phyloP scores from a whole-genome alignment of 345 rosid species.

The Eucalyptus curtisii region DNA sequence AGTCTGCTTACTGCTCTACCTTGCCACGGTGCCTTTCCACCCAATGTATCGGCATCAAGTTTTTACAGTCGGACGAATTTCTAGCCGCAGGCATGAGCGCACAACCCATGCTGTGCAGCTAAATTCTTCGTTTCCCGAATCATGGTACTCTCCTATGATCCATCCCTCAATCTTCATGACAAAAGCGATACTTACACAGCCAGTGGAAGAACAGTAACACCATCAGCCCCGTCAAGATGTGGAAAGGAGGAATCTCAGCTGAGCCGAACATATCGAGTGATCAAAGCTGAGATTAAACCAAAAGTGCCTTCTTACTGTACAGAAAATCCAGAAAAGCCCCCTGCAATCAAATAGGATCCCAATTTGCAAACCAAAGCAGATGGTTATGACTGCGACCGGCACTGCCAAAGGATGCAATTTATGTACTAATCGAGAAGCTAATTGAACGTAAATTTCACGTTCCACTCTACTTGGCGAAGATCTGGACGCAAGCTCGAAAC shows the following conservation, averaged over 20 bases:
- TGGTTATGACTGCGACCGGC: not conserved
- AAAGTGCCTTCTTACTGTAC: not conserved
- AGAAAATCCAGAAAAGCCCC: not conserved
- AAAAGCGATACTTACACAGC: not conserved
- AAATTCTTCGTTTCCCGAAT: not conserved
- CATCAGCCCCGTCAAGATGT: not conserved
- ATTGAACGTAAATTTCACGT: too few relatives aligned
- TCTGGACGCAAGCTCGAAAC: too few relatives aligned
- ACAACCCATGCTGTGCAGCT: not conserved
- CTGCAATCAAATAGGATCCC: not conserved
- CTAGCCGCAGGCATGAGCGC: not conserved
- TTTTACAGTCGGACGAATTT: not conserved
- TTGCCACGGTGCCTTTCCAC: not conserved
- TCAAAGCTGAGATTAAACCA: not conserved
- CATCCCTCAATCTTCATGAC: not conserved
- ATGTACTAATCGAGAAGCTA: too few relatives aligned
- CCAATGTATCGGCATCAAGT: not conserved
- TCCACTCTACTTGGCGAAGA: too few relatives aligned
- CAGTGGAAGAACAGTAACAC: rapidly evolving
- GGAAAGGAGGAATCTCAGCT: not conserved
- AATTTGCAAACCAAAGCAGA: too few relatives aligned
- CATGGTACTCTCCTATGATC: not conserved
- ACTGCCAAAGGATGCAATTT: not conserved
- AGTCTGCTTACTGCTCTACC: not conserved
- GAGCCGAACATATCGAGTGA: not conserved